Evolutionary conservation across 805 yeast genomes (phyloP), one percentile per base, ranked within the genome.

Genomic region (Candida quercuum): DNA sequence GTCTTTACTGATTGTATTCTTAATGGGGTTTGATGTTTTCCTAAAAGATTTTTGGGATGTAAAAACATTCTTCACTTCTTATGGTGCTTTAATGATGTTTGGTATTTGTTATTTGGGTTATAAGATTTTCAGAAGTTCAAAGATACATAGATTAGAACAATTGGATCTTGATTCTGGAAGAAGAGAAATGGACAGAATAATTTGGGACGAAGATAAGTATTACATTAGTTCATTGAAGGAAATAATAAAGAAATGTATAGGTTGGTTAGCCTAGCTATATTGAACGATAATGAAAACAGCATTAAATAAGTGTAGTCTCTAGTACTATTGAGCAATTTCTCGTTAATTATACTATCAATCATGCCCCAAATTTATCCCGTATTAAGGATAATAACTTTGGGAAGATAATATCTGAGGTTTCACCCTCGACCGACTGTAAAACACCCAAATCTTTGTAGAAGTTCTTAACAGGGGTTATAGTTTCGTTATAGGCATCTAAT

Each of bases 81-180:
- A 82, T 54, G 81, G 85, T 8, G 72, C 82, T 0, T 53, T 77
- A 35, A 63, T 80, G 35, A 51, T 78, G 6, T 78, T 80, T 55
- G 58, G 61, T 1, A 47, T 71, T 1, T 66, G 75, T 27, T 82
- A 72, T 48, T 14, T 67, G 22, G 72, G 76, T 1, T 80, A 81
- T 59, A 79, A 78, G 51, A 29, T 77, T 1, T 52, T 78, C 13
- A 72, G 77, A 41, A 76, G 86, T 9, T 78, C 89, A 2, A 72
- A 76, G 45, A 63, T 81, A 10, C 84, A 78, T 36, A 71, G 85
- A 35, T 61, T 85, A 32, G 89, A 83, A 47, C 81, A 84, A 32
- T 56, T 86, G 42, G 95, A 87, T 57, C 71, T 83, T 54, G 95
- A 87, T 57, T 73, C 86, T 0, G 95, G 95, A 3, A 66, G 95